Evolutionary conservation across 2,329 filamentous ascomycete genomes (phyloP), one percentile per base, ranked within the genome.

Genomic region (Penicillium sp.): DNA sequence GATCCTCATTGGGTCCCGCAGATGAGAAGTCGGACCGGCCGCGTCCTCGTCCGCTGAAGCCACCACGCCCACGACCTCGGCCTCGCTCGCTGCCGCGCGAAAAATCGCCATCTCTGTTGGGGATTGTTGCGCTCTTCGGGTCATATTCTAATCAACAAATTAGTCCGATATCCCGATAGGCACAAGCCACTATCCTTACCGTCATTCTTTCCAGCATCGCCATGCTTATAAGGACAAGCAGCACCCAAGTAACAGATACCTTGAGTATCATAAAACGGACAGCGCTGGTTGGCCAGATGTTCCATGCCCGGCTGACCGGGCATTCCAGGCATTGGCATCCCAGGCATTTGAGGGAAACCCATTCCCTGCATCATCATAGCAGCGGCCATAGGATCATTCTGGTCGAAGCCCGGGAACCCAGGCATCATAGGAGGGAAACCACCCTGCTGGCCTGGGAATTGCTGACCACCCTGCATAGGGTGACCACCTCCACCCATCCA

Each of bases 141-240:
- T 86, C 83, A 69, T 86, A 86, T 68, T 83, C 82, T 75, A 61
- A n/a, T 54, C 2, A 21, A 43, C 25, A 16, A 19, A 37, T 56
- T 50, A 67, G 57, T 33, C 48, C 21, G 54, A 13, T 29, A 23
- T 27, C 27, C 39, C 45, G 7, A 7, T 13, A 42, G 51, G 27
- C 5, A 5, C 29, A 6, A 33, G 42, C 8, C 4, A 33, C 2
- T 1, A 14, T 9, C 31, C 61, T 65, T 67, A 77, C 73, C 74
- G 62, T 77, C 72, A 48, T 74, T 69, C 50, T 73, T 73, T 63
- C 72, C 71, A 33, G 72, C 75, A 26, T 75, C 74, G 14, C 81
- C 83, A 67, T 87, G 84, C 63, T 85, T 79, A 60, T 82, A 85
- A 0, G 81, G 82, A 67, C 85, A 87, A n/a, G 78, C 73, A 53